Evolutionary conservation across 345 rosid genomes (phyloP), one percentile per base, ranked within the genome.

Genomic region (Eucalyptus marginata): DNA sequence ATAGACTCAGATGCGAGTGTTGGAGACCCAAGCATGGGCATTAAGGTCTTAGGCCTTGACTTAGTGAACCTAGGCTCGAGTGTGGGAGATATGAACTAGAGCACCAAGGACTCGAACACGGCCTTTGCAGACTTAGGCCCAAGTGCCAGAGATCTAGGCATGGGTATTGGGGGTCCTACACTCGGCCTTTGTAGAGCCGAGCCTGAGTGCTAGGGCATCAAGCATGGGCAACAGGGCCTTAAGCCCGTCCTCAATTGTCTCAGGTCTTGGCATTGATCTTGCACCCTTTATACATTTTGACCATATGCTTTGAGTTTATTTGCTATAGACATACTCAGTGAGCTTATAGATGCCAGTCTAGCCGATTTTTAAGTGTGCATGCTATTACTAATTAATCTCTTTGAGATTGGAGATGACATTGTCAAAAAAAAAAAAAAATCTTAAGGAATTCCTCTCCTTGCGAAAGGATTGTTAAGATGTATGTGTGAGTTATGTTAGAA

Each of bases 31-130:
- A 56, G 27, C 59, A 22, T 54, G 25, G 27, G 59, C 59, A 54
- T 22, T 2, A 11, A 56, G 59, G 12, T 56, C 59, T 8, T 3
- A 1, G 0, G 56, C 9, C 22, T 52, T 2, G 24, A 17, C 24
- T 52, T 0, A 17, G 2, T 52, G 56, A 17, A 52, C 56, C 56
- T 17, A 22, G 27, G 27, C 12, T 56, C 0, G 2, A 9, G 59
- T 4, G 27, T 8, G 6, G 59, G 27, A 4, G 59, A 56, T 20
- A 8, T 24, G 27, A 56, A 9, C 27, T 0, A 3, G 27, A 20
- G 5, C 0, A 3, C 59, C 11, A 4, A 54, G 3, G 59, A 54
- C 27, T 54, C 0, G 1, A 0, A 54, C 11, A 54, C 3, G 58
- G 58, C 25, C 58, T 8, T 54, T 20, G 25, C 0, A 0, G 11